phyloP scores from a whole-genome alignment of 1,139 yeast genomes.

The Kodamaea ohmeri region DNA sequence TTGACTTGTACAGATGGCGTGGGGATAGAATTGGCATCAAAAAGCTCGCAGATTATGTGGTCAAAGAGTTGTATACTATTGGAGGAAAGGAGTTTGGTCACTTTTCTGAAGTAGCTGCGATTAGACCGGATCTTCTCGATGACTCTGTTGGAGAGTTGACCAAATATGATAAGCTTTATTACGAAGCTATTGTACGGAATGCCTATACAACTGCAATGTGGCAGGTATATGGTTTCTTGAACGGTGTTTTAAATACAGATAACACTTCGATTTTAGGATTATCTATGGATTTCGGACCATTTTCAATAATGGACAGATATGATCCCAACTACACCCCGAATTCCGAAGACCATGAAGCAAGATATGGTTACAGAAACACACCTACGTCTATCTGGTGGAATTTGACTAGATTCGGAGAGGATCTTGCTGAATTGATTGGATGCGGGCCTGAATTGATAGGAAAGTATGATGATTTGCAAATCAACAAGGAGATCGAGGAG shows the following conservation, averaged over 20 bases:
- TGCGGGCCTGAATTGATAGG: slow-evolving; percentile 54
- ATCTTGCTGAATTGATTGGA: slow-evolving; percentile 77
- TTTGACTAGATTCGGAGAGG: slow-evolving; percentile 79
- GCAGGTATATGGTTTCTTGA: slow-evolving; percentile 89
- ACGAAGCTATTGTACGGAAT: slow-evolving; percentile 67
- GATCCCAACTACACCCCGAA: slow-evolving; percentile 85
- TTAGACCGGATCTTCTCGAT: slow-evolving; percentile 23
- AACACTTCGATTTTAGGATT: slow-evolving; percentile 85
- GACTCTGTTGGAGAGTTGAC: slow-evolving; percentile 39
- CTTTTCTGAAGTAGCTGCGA: slow-evolving; percentile 20
- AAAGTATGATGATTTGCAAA: slow-evolving; percentile 31
- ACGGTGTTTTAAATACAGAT: slow-evolving; percentile 93
- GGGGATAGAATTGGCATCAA: slow-evolving; percentile 65
- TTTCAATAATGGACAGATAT: slow-evolving; percentile 81
- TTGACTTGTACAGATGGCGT: slow-evolving; percentile 77
- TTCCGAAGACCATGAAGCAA: slow-evolving; percentile 70
- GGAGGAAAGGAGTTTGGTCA: slow-evolving; percentile 35
- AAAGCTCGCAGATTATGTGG: slow-evolving; percentile 67
- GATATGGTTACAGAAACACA: slow-evolving; percentile 79
- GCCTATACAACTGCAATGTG: slow-evolving; percentile 79
- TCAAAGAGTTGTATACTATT: slow-evolving; percentile 57
- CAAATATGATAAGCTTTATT: slow-evolving; percentile 67
- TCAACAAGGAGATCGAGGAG: slow-evolving; percentile 50
- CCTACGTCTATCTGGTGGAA: slow-evolving; percentile 96
- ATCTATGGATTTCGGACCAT: slow-evolving; percentile 93